Evolutionary conservation across 2,329 filamentous ascomycete genomes (phyloP), one percentile per base, ranked within the genome.

Genomic region (Chrysosporium keratinophilum): DNA sequence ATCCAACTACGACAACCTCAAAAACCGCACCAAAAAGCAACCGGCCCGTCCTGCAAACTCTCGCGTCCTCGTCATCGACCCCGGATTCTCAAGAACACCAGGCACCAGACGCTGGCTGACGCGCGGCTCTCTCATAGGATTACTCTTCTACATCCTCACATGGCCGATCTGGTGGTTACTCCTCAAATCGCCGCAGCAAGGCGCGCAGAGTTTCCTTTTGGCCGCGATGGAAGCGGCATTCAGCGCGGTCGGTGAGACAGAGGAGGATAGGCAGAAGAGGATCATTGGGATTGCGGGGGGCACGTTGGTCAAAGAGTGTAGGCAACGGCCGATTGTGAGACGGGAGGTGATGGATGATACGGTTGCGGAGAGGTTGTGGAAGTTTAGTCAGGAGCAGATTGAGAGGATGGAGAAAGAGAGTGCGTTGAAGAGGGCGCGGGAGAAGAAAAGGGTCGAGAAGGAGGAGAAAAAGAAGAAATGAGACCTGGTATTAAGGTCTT

Each of bases 71-170:
- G 79, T 95, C 55, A 87, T 90, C 1, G 91, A 98, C 63, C 93
- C 93, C 0, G 91, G 93, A 17, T 81, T 84, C 59, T 80, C 83
- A 20, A 82, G 93, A 50, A 97, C 91, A 7, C 88, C 90, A 0
- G 90, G 93, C 1, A 95, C 84, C 70, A 80, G 88, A 43, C 79
- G 89, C 55, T 97, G 89, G 84, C 74, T 98, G 28, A 89, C 87
- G 0, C 78, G 88, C 33, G 93, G 93, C 5, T 87, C 87, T 2
- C 74, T 98, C 0, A 83, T 82, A 78, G 90, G 90, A 0, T 74
- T 98, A 17, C 68, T 83, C 0, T 47, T 88, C 15, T 98, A 98
- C 69, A 67, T 95, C 6, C 43, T 85, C 10, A 80, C 82, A 34
- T 98, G 91, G 76, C 78, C 85, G 1, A 60, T 95, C 0, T 88